Evolutionary conservation across 768 basidiomycete genomes (phyloP), one percentile per base, ranked within the genome.

Genomic region (Cyclocybe cylindracea): DNA sequence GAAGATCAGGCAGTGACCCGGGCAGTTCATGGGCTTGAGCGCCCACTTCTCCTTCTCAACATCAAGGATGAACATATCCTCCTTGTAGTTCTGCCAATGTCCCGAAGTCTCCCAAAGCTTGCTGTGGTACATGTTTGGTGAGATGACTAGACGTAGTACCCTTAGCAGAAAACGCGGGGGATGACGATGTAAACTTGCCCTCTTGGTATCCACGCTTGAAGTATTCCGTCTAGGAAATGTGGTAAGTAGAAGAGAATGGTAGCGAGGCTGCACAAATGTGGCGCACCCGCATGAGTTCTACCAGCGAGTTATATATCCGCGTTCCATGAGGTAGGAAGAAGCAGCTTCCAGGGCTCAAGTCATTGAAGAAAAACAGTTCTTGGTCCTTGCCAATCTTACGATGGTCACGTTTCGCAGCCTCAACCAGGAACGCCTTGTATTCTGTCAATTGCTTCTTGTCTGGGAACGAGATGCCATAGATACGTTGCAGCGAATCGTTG

Each of bases 11-110:
- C 91, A 94, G 68, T 98, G 97, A 5, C 95, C 95, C 0, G 91
- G 97, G 75, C 97, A 98, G 71, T 99, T 99, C 97, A 99, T 99
- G 14, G 97, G 97, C 73, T 98, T 97, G 53, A 98, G 78, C 0
- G 82, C 96, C 84, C 93, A 99, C 64, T 83, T 83, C 73, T 98
- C 94, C 74, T 98, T 98, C 72, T 99, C 97, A 50, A 98, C 73
- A 51, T 95, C 90, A 51, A 98, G 85, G 40, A 78, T 69, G 75
- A 98, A 99, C 97, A 99, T 99, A 72, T 93, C 94, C 48, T 98
- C 95, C 67, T 89, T 86, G 77, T 98, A 99, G 68, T 98, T 96
- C 63, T 92, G 84, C 96, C 91, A 97, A 67, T 98, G 97, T 2
- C 97, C 97, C 0, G 96, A 98, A 1, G 91, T 94, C 73, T 98